Conservation (phyloP, 2,329 filamentous ascomycete species). For the Chlorencoelia australis region DNA sequence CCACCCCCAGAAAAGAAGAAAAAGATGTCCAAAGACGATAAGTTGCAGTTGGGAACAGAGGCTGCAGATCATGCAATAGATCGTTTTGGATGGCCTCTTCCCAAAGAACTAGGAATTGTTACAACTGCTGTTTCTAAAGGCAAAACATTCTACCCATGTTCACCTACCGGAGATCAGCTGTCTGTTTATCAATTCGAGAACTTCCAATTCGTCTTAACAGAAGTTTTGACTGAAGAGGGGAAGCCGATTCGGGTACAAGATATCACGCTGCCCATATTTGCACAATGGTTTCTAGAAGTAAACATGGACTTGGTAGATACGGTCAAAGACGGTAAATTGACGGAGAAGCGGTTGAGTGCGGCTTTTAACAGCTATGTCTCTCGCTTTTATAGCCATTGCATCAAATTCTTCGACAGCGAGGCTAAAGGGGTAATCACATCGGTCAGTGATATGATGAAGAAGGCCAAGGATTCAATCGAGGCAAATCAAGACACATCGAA, state of each 20-base stretch:
- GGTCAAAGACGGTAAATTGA: too few species aligned
- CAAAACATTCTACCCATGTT: slow-evolving; percentile 1
- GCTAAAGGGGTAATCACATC: too few species aligned
- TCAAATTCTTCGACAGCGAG: neutral
- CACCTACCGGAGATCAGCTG: neutral
- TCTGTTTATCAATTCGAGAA: neutral
- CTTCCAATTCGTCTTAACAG: neutral
- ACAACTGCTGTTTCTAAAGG: neutral
- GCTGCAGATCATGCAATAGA: neutral
- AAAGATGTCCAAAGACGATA: neutral
- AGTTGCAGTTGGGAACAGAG: slow-evolving; percentile 1
- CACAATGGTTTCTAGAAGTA: slow-evolving; percentile 3
- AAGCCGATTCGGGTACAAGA: slow-evolving; percentile 7
- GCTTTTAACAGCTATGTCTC: slow-evolving; percentile 6
- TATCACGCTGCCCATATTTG: slow-evolving; percentile 4
- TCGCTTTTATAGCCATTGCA: slow-evolving; percentile 4
- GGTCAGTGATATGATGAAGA: too few species aligned
- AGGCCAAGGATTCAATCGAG: too few species aligned
- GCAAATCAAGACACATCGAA: too few species aligned
- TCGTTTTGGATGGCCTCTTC: slow-evolving; percentile 6
- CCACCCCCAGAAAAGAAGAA: neutral
- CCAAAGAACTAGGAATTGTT: neutral
- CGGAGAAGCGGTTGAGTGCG: slow-evolving; percentile 2
- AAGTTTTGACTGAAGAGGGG: slow-evolving; percentile 1
- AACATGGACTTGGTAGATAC: slow-evolving; percentile 3